A percentile compares a stretch with the other conserved stretches of the same genome.
These are phyloP conservation scores for Teratosphaeria zuluensis DNA, from an alignment of 2,329 filamentous ascomycete genomes.

Conservation along the genomic window DNA sequence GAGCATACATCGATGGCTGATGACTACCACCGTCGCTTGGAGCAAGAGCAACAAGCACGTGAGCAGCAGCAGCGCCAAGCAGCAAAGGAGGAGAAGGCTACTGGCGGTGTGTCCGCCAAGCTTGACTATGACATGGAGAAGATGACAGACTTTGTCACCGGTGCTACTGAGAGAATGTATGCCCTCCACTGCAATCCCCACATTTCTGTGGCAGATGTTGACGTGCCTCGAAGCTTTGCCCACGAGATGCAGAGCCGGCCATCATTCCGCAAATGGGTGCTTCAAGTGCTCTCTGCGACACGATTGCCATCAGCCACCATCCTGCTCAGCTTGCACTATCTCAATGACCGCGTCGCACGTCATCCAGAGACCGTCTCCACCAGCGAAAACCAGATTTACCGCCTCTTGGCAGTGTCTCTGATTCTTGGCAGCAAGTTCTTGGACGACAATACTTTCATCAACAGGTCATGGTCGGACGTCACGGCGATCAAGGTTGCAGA, in stretches of 20 bases:
- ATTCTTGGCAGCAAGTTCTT: slow-evolving; percentile 90
- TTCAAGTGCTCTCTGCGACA: slow-evolving; percentile 81
- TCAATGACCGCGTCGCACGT: slow-evolving; percentile 62
- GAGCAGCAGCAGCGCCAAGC: slow-evolving; percentile 31
- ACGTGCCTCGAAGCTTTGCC: slow-evolving; percentile 53
- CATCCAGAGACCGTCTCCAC: slow-evolving; percentile 25
- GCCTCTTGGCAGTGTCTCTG: slow-evolving; percentile 74
- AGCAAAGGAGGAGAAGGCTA: slow-evolving; percentile 54
- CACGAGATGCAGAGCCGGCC: slow-evolving; percentile 53
- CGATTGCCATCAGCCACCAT: slow-evolving; percentile 86
- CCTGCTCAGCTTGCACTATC: slow-evolving; percentile 78
- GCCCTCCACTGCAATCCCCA: slow-evolving; percentile 42
- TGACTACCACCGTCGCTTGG: slow-evolving; percentile 27
- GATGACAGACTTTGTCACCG: slow-evolving; percentile 91
- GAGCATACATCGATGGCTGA: slow-evolving; percentile 30
- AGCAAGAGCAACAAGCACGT: slow-evolving; percentile 30
- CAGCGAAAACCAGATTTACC: slow-evolving; percentile 65
- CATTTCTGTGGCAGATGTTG: slow-evolving; percentile 52
- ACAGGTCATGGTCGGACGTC: slow-evolving; percentile 91
- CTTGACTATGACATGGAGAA: slow-evolving; percentile 94
- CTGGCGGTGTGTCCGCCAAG: slow-evolving; percentile 82
- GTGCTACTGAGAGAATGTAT: slow-evolving; percentile 72
- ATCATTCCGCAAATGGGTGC: slow-evolving; percentile 84
- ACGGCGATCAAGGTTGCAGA: slow-evolving; percentile 79
- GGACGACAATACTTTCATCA: slow-evolving; percentile 96